Percentiles rank a stretch among this genome's conserved stretches.
These are phyloP conservation scores for Barbarea vulgaris DNA, from an alignment of 345 rosid genomes.

Conservation along the genomic window DNA sequence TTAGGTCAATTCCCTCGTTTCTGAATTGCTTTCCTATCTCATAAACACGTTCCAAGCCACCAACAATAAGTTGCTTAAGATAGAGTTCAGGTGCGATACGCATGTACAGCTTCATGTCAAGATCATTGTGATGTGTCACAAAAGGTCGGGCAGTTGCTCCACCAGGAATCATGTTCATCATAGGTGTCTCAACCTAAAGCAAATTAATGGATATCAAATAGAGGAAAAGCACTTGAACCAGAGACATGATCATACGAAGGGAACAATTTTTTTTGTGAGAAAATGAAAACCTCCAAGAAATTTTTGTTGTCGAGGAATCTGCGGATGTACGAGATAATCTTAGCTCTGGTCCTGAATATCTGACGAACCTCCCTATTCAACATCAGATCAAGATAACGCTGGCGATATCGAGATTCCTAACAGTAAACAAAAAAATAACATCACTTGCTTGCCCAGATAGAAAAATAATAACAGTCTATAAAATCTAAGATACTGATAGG, in stretches of 20 bases:
- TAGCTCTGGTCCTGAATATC: slow-evolving; percentile 75
- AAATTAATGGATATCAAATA: not conserved
- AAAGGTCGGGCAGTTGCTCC: slow-evolving; percentile 98
- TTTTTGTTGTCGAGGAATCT: slow-evolving; percentile 68
- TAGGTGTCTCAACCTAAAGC: slow-evolving; percentile 88
- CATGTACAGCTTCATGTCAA: slow-evolving; percentile 87
- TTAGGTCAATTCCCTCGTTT: slow-evolving; percentile 97
- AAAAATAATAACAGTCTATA: slow-evolving; percentile 3
- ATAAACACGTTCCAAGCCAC: slow-evolving; percentile 89
- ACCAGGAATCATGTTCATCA: slow-evolving; percentile 98
- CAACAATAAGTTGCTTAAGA: slow-evolving; percentile 90
- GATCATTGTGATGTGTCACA: slow-evolving; percentile 92
- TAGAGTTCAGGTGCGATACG: slow-evolving; percentile 95
- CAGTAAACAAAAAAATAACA: not conserved
- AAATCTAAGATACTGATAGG: not conserved
- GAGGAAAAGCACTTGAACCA: not conserved
- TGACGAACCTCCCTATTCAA: slow-evolving; percentile 74
- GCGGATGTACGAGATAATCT: slow-evolving; percentile 58
- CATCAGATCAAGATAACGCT: slow-evolving; percentile 89
- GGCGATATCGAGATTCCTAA: slow-evolving; percentile 93
- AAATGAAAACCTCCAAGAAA: slow-evolving; percentile 70
- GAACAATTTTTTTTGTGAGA: not conserved
- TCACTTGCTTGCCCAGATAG: not conserved
- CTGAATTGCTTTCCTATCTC: slow-evolving; percentile 98
- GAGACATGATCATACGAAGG: not conserved